Evolutionary conservation across 306 rosid species (phyloP).

Genomic region (Herpetospermum pedunculosum): DNA sequence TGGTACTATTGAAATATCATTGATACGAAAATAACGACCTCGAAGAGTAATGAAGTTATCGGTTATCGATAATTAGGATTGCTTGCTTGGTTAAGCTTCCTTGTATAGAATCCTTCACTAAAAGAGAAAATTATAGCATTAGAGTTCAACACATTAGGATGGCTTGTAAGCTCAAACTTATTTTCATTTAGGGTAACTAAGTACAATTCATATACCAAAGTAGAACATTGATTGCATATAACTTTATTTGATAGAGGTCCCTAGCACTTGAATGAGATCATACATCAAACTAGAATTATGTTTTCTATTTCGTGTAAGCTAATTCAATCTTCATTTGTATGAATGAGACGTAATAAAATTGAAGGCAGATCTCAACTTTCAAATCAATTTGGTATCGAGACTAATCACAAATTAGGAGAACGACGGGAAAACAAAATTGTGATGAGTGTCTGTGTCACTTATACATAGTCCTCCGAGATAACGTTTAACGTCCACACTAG

Average conservation of each 20-base stretch:
- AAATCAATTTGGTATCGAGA: not conserved
- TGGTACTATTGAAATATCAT: not conserved
- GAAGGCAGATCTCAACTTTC: not conserved
- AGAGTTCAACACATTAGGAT: not conserved
- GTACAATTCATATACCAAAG: not conserved
- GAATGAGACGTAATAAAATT: not conserved
- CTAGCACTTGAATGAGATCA: not conserved
- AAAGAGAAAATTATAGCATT: not conserved
- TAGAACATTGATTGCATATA: not conserved
- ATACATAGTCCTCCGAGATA: not conserved
- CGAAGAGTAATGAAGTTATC: not conserved
- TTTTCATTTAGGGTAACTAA: not conserved
- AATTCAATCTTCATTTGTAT: conserved; percentile 1
- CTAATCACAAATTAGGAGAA: not conserved
- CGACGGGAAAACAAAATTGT: not conserved
- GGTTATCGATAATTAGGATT: not conserved
- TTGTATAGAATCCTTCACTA: not conserved
- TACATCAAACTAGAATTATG: not conserved
- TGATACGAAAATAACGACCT: not conserved
- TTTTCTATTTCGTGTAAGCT: not conserved
- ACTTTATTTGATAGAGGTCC: not conserved
- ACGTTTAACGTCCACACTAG: too few species aligned
- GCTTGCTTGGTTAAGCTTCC: conserved; percentile 3
- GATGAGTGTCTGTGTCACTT: not conserved
- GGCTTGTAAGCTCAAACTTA: not conserved